phyloP scores from a whole-genome alignment of 495 filamentous ascomycete species.

The Neurospora sp. region DNA sequence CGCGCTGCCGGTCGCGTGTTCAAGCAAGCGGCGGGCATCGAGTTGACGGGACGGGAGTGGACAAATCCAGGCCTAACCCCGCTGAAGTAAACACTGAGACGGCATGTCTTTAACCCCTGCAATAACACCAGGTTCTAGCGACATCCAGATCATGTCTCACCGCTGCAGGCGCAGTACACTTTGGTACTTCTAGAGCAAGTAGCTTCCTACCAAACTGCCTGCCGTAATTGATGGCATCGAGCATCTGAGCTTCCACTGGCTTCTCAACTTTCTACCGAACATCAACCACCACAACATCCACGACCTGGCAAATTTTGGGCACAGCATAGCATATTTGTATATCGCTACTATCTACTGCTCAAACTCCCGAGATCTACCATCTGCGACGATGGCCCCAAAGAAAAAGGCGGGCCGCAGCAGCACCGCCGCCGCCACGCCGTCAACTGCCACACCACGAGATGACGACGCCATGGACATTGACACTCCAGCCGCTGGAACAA shows the following conservation, averaged over 20 bases:
- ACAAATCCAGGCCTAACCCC: background rate
- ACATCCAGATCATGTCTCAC: background rate
- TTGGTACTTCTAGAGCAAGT: background rate
- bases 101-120: background rate
- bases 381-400: constrained; percentile 57
- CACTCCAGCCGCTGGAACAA: constrained; percentile 33
- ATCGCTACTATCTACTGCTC: background rate
- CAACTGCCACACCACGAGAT: constrained; percentile 34
- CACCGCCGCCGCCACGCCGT: constrained; percentile 20
- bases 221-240: background rate
- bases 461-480: constrained; percentile 45
- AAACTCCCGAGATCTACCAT: background rate
- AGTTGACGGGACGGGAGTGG: background rate
- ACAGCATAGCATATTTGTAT: background rate
- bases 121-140: background rate
- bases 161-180: background rate
- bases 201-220: background rate
- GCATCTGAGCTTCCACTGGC: background rate
- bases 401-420: constrained; percentile 44
- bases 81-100: background rate
- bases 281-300: background rate
- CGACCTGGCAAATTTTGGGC: background rate
- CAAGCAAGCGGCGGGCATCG: background rate
- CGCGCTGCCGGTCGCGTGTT: background rate
- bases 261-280: background rate